Percentiles rank a stretch among this genome's conserved stretches.
Evolutionary conservation across 2,329 filamentous ascomycete genomes (phyloP).

Genomic region (Fusarium sp.): DNA sequence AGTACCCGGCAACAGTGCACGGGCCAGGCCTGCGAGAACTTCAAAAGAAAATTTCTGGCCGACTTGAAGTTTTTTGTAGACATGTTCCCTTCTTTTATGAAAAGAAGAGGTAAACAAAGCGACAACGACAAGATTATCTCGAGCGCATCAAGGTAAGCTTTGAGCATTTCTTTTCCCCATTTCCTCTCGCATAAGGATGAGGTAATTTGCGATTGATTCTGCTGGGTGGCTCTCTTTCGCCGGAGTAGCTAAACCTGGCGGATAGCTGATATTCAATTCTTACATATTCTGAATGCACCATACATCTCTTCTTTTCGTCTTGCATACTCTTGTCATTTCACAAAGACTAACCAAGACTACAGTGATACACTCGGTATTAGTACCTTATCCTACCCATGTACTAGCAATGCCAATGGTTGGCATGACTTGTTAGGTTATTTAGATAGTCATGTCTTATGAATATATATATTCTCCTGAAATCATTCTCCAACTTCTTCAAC

Average conservation of each 20-base stretch:
- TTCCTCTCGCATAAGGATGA: slow-evolving; percentile 74
- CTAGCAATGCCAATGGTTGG: too few species aligned
- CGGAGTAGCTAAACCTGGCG: slow-evolving; percentile 84
- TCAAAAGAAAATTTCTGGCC: slow-evolving; percentile 47
- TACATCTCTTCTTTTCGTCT: slow-evolving; percentile 40
- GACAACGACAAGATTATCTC: background rate
- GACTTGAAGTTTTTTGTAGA: background rate
- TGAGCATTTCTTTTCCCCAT: slow-evolving; percentile 4
- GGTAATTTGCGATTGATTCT: slow-evolving; percentile 99
- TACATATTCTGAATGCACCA: slow-evolving; percentile 91
- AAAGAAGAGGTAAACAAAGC: slow-evolving; percentile 40
- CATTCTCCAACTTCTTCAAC: too few species aligned
- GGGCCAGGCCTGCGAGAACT: slow-evolving; percentile 42
- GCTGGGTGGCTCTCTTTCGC: slow-evolving; percentile 85
- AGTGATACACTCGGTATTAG: slow-evolving; percentile 30
- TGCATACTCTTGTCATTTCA: slow-evolving; percentile 21
- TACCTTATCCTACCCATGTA: background rate
- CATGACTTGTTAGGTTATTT: too few species aligned
- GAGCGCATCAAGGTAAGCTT: slow-evolving; percentile 49
- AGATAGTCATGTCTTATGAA: background rate
- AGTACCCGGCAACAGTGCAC: slow-evolving; percentile 24
- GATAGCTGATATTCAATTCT: slow-evolving; percentile 91
- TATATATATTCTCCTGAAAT: background rate
- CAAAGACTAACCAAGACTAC: slow-evolving; percentile 45
- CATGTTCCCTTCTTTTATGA: slow-evolving; percentile 9